Conservation (phyloP, 2,329 filamentous ascomycete species). For the Venturia nashicola region DNA sequence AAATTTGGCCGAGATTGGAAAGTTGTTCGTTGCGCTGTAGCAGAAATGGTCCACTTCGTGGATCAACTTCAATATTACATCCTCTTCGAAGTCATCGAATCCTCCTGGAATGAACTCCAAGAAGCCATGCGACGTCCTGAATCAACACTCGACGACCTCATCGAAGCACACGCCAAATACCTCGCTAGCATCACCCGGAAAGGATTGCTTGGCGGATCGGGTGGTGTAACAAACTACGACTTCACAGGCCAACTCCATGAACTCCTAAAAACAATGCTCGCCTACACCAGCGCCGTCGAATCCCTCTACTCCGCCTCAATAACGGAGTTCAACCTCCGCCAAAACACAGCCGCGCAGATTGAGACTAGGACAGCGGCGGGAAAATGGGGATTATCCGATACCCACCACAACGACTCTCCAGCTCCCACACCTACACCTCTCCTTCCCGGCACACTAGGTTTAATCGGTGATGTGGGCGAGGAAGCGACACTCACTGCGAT, state of each 20-base stretch:
- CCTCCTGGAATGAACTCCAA: slow-evolving; percentile 86
- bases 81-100: slow-evolving; percentile 94
- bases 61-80: slow-evolving; percentile 98
- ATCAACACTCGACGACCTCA: slow-evolving; percentile 88
- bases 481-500: slow-evolving; percentile 63
- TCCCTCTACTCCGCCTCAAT: slow-evolving; percentile 91
- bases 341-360: slow-evolving; percentile 67
- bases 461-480: slow-evolving; percentile 19
- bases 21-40: slow-evolving; percentile 70
- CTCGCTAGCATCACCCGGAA: slow-evolving; percentile 93
- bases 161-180: slow-evolving; percentile 80
- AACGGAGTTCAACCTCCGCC: slow-evolving; percentile 83
- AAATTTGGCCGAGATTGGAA: slow-evolving; percentile 77
- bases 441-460: slow-evolving; percentile 14
- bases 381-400: slow-evolving; percentile 50
- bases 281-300: slow-evolving; percentile 86
- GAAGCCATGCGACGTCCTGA: slow-evolving; percentile 69
- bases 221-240: slow-evolving; percentile 33
- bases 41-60: slow-evolving; percentile 98
- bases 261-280: slow-evolving; percentile 84
- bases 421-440: slow-evolving; percentile 16
- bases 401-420: slow-evolving; percentile 28
- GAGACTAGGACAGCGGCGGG: slow-evolving; percentile 54
- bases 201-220: slow-evolving; percentile 52
- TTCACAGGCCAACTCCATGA: slow-evolving; percentile 90